Conservation (phyloP, 495 filamentous ascomycete species). For the Neurospora sp. region DNA sequence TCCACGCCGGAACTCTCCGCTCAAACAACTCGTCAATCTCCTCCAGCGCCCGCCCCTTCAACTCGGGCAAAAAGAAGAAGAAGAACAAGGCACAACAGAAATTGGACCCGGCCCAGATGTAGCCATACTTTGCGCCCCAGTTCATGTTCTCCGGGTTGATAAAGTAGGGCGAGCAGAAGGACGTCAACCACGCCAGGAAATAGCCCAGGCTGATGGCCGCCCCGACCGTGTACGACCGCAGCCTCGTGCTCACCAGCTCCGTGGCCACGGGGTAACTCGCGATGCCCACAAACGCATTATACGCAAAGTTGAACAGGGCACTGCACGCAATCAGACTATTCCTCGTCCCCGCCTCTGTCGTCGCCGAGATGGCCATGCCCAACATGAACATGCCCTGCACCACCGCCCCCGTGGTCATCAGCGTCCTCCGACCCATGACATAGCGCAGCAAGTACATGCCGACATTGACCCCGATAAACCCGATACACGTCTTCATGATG, state of each 20-base stretch:
- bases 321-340: constrained; percentile 18
- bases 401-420: constrained; percentile 25
- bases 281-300: constrained; percentile 10
- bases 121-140: constrained; percentile 37
- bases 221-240: constrained; percentile 11
- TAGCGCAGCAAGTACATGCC: constrained; percentile 31
- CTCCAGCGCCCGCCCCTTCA: constrained; percentile 48
- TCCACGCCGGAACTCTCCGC: constrained; percentile 24
- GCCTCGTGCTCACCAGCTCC: constrained; percentile 1
- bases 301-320: constrained; percentile 13
- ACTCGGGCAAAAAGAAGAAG: constrained; percentile 36
- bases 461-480: constrained; percentile 28
- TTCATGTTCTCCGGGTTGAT: constrained; percentile 11
- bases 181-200: constrained; percentile 10
- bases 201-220: constrained; percentile 11
- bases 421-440: constrained; percentile 23
- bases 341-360: constrained; percentile 17
- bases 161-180: constrained; percentile 15
- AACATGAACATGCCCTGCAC: constrained; percentile 27
- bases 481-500: constrained; percentile 28
- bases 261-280: constrained; percentile 7
- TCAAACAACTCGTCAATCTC: constrained; percentile 46
- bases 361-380: constrained; percentile 26
- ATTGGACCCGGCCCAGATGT: constrained; percentile 40
- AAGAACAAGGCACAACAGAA: constrained; percentile 38